Conservation (phyloP, 139 green algal species). For the Edaphochlamys debaryana region DNA sequence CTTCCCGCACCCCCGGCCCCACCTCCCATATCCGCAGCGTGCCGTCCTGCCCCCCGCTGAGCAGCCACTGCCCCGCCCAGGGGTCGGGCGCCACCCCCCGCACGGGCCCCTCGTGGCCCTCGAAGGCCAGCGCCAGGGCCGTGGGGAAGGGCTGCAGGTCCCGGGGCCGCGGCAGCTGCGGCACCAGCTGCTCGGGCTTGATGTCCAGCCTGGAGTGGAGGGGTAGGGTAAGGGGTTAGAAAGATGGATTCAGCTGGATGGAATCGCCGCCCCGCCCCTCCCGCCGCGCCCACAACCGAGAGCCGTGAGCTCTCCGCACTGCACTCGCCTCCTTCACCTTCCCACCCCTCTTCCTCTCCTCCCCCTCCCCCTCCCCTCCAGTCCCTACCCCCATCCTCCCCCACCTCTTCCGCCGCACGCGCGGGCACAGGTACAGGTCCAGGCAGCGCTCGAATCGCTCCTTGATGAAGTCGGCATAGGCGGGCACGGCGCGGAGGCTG, state of each 20-base stretch:
- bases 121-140: conserved; percentile 77
- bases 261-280: background rate
- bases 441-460: conserved; percentile 98
- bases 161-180: conserved; percentile 91
- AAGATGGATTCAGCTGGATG: no score
- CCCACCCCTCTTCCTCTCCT: no score
- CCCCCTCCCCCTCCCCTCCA: background rate
- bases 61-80: conserved; percentile 86
- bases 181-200: conserved; percentile 83
- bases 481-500: conserved; percentile 66
- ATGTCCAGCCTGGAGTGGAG: conserved; percentile 65
- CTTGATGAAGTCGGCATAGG: conserved; percentile 91
- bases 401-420: conserved; percentile 51
- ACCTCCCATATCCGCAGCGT: conserved; percentile 91
- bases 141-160: conserved; percentile 96
- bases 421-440: conserved; percentile 98
- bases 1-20: background rate
- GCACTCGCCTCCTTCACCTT: no score
- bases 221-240: background rate
- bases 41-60: conserved; percentile 76
- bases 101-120: conserved; percentile 84
- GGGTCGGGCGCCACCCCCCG: conserved; percentile 70
- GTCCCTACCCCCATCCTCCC: background rate
- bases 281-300: no score
- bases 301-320: no score